Base-by-base conservation (phyloP, 176 grass and related monocot species). In the Rhynchospora breviuscula region DNA sequence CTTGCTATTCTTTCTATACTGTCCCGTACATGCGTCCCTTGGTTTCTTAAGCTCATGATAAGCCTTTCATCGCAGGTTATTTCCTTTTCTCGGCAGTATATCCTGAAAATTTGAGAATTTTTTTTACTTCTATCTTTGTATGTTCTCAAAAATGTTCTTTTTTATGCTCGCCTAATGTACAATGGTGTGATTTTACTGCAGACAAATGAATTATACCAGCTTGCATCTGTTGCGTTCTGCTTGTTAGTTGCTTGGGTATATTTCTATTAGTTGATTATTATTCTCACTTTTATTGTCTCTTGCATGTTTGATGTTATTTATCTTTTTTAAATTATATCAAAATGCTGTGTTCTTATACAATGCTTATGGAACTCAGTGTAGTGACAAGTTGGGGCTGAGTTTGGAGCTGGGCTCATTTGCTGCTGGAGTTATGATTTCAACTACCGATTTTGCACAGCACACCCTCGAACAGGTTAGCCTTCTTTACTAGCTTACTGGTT, bases 351-450 rank as follows among this genome's bases (percentile, higher is more conserved):
- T 89, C 75, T 89, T 76, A 59, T 44, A 67, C 53, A 59, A 22
- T 81, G 7, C 67, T 87, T 40, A 49, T 90, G 86, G 54, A 81
- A 85, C 87, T 77, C 93, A 99, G 97, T 96, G 93, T 91, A 99
- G 97, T 92, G 97, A 99, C 85, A 99, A 99, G 62, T 92, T 99
- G 85, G 97, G 97, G 23, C 74, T 99, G 78, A 99, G 97, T 91
- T 88, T 99, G 71, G 97, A 99, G 87, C 87, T 99, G 83, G 97
- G 97, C 83, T 99, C 97, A 76, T 99, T 99, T 17, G 93, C 97
- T 17, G 97, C 97, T 90, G 97, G 97, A 84, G 97, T 99, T 56
- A 96, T 99, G 97, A 99, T 99, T 90, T 95, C 97, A 74, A 93
- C 97, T 1, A 99, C 97, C 58, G 97, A 99, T 83, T 89, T 96